Conservation (phyloP, 352 stramenopile genomes). For the Phytophthora megakarya region DNA sequence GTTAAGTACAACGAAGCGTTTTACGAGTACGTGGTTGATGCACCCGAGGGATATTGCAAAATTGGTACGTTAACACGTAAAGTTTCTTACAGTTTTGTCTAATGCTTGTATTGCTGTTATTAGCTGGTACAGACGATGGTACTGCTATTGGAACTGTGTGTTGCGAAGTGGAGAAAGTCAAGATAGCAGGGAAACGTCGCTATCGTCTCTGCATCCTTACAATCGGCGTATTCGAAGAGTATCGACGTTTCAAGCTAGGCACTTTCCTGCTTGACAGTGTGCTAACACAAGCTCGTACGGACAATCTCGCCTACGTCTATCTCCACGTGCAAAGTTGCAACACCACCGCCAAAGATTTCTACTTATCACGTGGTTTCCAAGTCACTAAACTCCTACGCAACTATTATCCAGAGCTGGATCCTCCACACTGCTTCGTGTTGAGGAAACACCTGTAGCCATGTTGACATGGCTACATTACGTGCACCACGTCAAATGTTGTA, state of each 20-base stretch:
- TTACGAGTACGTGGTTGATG: conserved; percentile 88
- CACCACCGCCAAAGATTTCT: conserved; percentile 90
- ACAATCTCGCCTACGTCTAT: conserved; percentile 68
- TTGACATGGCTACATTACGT: conserved; percentile 6
- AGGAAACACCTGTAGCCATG: conserved; percentile 50
- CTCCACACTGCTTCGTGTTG: conserved; percentile 92
- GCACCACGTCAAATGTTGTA: conserved; percentile 1
- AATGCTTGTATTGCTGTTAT: neutral
- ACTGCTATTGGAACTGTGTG: conserved; percentile 87
- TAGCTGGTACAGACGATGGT: conserved; percentile 76
- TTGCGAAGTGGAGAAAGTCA: conserved; percentile 76
- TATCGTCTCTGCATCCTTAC: conserved; percentile 88
- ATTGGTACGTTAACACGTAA: conserved; percentile 41
- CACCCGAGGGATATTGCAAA: conserved; percentile 58
- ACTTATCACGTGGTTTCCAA: conserved; percentile 84
- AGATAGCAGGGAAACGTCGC: conserved; percentile 19
- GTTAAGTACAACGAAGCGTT: conserved; percentile 93
- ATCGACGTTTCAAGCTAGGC: conserved; percentile 67
- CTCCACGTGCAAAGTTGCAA: conserved; percentile 95
- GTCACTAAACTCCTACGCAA: conserved; percentile 88
- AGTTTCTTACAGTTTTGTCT: neutral
- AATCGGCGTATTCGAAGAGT: conserved; percentile 89
- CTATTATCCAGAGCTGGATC: conserved; percentile 95
- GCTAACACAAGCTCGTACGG: conserved; percentile 36
- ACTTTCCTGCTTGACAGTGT: conserved; percentile 51